Evolutionary conservation across 1,139 yeast genomes (phyloP).

Genomic region (Hanseniaspora gamundiae): DNA sequence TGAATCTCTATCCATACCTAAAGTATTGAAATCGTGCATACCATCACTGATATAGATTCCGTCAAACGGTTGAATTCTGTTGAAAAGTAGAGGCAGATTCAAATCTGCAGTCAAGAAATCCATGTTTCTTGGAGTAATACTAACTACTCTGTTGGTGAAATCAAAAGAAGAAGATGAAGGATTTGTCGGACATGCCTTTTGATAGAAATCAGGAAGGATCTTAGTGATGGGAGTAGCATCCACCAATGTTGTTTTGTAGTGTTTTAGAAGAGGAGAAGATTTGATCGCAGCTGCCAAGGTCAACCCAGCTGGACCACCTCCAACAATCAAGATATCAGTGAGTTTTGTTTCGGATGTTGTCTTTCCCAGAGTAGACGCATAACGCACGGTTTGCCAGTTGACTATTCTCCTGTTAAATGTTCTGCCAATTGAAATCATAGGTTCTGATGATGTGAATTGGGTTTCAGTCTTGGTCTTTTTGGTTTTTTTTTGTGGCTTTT

Average conservation of each 20-base stretch:
- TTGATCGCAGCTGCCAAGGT: constrained; percentile 71
- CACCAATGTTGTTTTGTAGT: constrained; percentile 52
- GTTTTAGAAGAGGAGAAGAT: constrained; percentile 48
- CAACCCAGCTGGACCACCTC: constrained; percentile 97
- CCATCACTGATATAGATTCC: constrained; percentile 84
- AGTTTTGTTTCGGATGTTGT: neutral
- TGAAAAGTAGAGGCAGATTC: constrained; percentile 62
- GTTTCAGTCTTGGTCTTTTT: too few relatives aligned
- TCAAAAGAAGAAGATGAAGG: constrained; percentile 35
- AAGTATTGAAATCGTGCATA: constrained; percentile 43
- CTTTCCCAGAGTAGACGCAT: neutral
- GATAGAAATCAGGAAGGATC: constrained; percentile 38
- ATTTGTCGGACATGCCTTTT: constrained; percentile 12
- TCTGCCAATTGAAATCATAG: too few relatives aligned
- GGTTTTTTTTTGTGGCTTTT: too few relatives aligned
- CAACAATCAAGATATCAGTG: constrained; percentile 71
- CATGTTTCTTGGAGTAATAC: constrained; percentile 73
- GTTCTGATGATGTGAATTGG: too few relatives aligned
- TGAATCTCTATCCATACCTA: constrained; percentile 47
- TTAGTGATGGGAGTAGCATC: constrained; percentile 54
- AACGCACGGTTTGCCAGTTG: too few relatives aligned
- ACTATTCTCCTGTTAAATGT: too few relatives aligned
- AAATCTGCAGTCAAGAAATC: constrained; percentile 58
- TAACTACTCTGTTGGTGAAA: constrained; percentile 72
- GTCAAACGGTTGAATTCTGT: constrained; percentile 69